Percentiles rank a stretch among this genome's conserved stretches.
Conservation (phyloP, 805 yeast species). For the Blastobotrys chiropterorum region DNA sequence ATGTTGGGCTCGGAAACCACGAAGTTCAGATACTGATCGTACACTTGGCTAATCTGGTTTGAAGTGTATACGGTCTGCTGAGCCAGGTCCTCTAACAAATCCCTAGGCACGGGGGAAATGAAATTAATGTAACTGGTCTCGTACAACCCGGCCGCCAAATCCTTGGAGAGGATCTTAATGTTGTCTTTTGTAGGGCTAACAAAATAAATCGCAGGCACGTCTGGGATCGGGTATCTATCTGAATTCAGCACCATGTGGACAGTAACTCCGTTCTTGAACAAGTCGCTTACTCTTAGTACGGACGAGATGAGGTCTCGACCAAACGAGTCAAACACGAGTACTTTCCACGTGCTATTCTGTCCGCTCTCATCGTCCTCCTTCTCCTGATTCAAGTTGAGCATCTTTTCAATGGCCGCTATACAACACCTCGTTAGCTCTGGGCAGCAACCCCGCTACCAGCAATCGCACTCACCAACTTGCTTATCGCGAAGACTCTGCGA, state of each 20-base stretch:
- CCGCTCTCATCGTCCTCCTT: slow-evolving; percentile 26
- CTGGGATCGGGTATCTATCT: slow-evolving; percentile 77
- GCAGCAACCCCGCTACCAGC: background rate
- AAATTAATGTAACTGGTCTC: slow-evolving; percentile 79
- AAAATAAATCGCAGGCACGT: slow-evolving; percentile 91
- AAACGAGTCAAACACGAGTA: slow-evolving; percentile 69
- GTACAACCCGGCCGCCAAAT: slow-evolving; percentile 68
- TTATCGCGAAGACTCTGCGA: slow-evolving; percentile 27
- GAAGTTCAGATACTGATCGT: slow-evolving; percentile 89
- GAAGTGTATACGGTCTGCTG: slow-evolving; percentile 66
- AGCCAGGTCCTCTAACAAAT: slow-evolving; percentile 81
- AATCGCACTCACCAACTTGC: slow-evolving; percentile 25
- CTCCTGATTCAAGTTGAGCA: slow-evolving; percentile 76
- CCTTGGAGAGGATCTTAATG: slow-evolving; percentile 60
- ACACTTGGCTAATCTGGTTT: slow-evolving; percentile 74
- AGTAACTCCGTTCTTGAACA: slow-evolving; percentile 85
- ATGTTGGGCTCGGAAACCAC: slow-evolving; percentile 89
- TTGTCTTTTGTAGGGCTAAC: slow-evolving; percentile 82
- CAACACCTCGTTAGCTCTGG: slow-evolving; percentile 5
- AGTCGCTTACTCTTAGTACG: slow-evolving; percentile 86
- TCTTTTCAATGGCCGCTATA: slow-evolving; percentile 59
- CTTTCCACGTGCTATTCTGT: slow-evolving; percentile 61
- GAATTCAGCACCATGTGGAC: slow-evolving; percentile 72
- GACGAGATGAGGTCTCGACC: slow-evolving; percentile 86
- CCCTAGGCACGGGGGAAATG: slow-evolving; percentile 71